These are phyloP conservation scores for Pseudogymnoascus sp. DNA, from an alignment of 2,329 filamentous ascomycete genomes.

Conservation along the genomic window DNA sequence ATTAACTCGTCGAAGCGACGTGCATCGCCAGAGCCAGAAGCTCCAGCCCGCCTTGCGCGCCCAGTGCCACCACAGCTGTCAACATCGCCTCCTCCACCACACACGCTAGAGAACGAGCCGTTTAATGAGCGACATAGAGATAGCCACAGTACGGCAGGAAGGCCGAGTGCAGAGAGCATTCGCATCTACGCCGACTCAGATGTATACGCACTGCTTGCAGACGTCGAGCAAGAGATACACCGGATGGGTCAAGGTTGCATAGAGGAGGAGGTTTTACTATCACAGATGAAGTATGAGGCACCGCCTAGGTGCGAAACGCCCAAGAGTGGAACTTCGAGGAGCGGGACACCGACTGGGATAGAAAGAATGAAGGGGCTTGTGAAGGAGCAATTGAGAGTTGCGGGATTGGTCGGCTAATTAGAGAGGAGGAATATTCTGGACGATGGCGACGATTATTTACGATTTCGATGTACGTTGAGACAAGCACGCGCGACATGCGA, in stretches of 20 bases:
- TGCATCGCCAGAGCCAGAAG: not conserved
- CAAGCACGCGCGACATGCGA: not conserved
- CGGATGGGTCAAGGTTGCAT: slow-evolving; percentile 25
- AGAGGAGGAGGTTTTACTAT: not conserved
- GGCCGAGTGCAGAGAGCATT: slow-evolving; percentile 51
- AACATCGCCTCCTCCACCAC: slow-evolving; percentile 42
- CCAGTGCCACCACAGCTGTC: slow-evolving; percentile 20
- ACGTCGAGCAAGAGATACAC: slow-evolving; percentile 54
- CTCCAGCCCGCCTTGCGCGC: slow-evolving; percentile 18
- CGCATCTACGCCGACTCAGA: slow-evolving; percentile 60
- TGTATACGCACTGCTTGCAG: slow-evolving; percentile 56
- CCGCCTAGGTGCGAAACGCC: not conserved
- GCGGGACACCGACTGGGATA: not conserved
- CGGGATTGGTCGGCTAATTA: not conserved
- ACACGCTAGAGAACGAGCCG: slow-evolving; percentile 25
- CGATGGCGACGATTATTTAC: slow-evolving; percentile 6
- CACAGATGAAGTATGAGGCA: slow-evolving; percentile 3
- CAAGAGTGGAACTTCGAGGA: not conserved
- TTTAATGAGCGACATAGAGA: not conserved
- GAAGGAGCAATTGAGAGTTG: slow-evolving; percentile 1
- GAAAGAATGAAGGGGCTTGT: not conserved
- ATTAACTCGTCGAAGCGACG: slow-evolving; percentile 2
- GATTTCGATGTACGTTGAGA: slow-evolving; percentile 1
- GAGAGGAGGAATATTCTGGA: not conserved
- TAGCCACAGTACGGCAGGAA: slow-evolving; percentile 9